Evolutionary conservation across 768 basidiomycete species (phyloP).

Genomic region (Lepiota venenata): DNA sequence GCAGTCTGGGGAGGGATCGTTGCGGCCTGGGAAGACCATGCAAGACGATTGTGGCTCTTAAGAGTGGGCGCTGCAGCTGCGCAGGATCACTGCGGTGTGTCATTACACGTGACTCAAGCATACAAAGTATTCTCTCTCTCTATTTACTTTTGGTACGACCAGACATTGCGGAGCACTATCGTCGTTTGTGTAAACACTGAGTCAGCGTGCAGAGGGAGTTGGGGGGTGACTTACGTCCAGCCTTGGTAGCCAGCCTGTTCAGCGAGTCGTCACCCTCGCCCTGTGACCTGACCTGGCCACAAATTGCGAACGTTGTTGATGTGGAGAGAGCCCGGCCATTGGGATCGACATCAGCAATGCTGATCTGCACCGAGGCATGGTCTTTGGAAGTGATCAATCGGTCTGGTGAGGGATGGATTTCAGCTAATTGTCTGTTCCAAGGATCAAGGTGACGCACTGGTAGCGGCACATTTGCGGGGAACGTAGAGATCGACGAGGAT

Average conservation of each 20-base stretch:
- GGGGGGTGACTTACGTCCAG: slow-evolving; percentile 71
- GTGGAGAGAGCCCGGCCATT: slow-evolving; percentile 76
- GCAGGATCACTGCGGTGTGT: slow-evolving; percentile 7
- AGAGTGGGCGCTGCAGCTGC: not conserved
- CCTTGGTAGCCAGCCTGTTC: slow-evolving; percentile 94
- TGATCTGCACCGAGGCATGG: slow-evolving; percentile 97
- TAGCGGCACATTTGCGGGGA: slow-evolving; percentile 98
- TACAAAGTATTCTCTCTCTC: slow-evolving; percentile 10
- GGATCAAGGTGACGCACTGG: slow-evolving; percentile 59
- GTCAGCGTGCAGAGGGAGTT: slow-evolving; percentile 2
- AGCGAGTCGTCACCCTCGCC: slow-evolving; percentile 96
- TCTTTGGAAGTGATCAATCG: slow-evolving; percentile 99
- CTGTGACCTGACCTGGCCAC: slow-evolving; percentile 89
- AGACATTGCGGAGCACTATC: slow-evolving; percentile 92
- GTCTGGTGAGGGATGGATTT: slow-evolving; percentile 47
- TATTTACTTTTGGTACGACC: slow-evolving; percentile 90
- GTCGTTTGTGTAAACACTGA: not conserved
- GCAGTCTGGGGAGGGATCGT: slow-evolving; percentile 22
- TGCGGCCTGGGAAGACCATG: slow-evolving; percentile 8
- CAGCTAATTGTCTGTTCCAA: not conserved
- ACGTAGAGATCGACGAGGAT: slow-evolving; percentile 99
- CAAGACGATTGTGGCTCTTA: not conserved
- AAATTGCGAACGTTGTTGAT: slow-evolving; percentile 91
- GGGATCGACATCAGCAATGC: slow-evolving; percentile 91
- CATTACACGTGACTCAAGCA: slow-evolving; percentile 11